Conservation (phyloP, 352 stramenopile species). For the Globisporangium ultimum region DNA sequence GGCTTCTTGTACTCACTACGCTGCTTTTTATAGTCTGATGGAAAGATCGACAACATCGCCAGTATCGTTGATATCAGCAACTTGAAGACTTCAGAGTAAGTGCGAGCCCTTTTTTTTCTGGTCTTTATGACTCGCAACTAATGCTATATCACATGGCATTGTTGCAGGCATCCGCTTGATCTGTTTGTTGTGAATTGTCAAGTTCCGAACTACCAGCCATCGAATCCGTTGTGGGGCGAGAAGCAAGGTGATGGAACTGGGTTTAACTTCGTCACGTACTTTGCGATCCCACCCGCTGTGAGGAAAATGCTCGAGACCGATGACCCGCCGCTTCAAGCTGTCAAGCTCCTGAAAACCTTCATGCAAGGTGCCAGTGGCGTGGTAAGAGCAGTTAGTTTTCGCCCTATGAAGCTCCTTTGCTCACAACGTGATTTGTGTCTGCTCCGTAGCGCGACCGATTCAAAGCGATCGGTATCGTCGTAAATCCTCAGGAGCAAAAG, state of each 20-base stretch:
- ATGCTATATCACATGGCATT: no score
- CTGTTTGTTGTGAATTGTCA: slow-evolving; percentile 84
- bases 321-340: slow-evolving; percentile 40
- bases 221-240: slow-evolving; percentile 82
- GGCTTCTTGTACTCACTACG: neutral
- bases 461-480: slow-evolving; percentile 80
- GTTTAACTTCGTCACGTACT: slow-evolving; percentile 84
- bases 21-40: slow-evolving; percentile 35
- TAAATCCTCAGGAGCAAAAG: slow-evolving; percentile 67
- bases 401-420: neutral
- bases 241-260: slow-evolving; percentile 66
- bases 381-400: slow-evolving; percentile 9
- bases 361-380: slow-evolving; percentile 31
- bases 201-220: slow-evolving; percentile 78
- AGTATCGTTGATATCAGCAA: slow-evolving; percentile 59
- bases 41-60: slow-evolving; percentile 72
- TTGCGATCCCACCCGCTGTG: slow-evolving; percentile 54
- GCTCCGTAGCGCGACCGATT: slow-evolving; percentile 61
- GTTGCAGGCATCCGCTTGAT: slow-evolving; percentile 34
- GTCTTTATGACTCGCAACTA: no score
- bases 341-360: slow-evolving; percentile 49
- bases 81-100: slow-evolving; percentile 31
- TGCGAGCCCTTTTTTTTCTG: neutral
- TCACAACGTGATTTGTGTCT: neutral
- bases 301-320: slow-evolving; percentile 46